Conservation (phyloP, 148 eudicot species). For the Silene conica region DNA sequence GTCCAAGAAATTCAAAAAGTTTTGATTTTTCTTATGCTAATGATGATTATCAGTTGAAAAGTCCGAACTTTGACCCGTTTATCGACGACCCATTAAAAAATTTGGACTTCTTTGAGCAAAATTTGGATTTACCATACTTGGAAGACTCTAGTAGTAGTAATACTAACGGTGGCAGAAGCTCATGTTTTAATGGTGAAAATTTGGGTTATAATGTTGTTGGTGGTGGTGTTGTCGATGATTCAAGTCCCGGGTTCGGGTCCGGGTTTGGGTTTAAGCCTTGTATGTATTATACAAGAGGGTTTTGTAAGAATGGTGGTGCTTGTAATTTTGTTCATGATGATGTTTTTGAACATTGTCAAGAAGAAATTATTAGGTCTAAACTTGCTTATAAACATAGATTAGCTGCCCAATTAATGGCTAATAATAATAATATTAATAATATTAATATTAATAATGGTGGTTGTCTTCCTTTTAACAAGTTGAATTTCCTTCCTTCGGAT, state of each 20-base stretch:
- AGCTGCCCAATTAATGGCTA: slow-evolving; percentile 53
- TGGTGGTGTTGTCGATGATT: slow-evolving; percentile 10
- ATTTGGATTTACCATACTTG: slow-evolving; percentile 27
- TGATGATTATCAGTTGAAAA: slow-evolving; percentile 12
- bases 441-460: slow-evolving; percentile 8
- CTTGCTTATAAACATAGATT: slow-evolving; percentile 59
- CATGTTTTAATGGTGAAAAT: slow-evolving; percentile 52
- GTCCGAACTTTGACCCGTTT: too few relatives aligned
- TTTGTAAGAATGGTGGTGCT: not conserved
- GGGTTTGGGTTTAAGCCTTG: slow-evolving; percentile 47
- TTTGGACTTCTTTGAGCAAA: slow-evolving; percentile 32
- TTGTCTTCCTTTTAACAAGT: slow-evolving; percentile 43
- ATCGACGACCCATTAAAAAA: too few relatives aligned
- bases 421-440: not conserved
- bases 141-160: slow-evolving; percentile 14
- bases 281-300: slow-evolving; percentile 51
- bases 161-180: slow-evolving; percentile 9
- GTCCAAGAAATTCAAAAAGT: slow-evolving; percentile 26
- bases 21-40: not conserved
- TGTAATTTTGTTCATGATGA: slow-evolving; percentile 67
- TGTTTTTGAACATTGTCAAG: slow-evolving; percentile 41
- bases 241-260: slow-evolving; percentile 28
- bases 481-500: slow-evolving; percentile 48
- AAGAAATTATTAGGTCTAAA: slow-evolving; percentile 54
- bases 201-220: too few relatives aligned